Conservation (phyloP, 2,329 filamentous ascomycete species). For the Alternaria sp. region DNA sequence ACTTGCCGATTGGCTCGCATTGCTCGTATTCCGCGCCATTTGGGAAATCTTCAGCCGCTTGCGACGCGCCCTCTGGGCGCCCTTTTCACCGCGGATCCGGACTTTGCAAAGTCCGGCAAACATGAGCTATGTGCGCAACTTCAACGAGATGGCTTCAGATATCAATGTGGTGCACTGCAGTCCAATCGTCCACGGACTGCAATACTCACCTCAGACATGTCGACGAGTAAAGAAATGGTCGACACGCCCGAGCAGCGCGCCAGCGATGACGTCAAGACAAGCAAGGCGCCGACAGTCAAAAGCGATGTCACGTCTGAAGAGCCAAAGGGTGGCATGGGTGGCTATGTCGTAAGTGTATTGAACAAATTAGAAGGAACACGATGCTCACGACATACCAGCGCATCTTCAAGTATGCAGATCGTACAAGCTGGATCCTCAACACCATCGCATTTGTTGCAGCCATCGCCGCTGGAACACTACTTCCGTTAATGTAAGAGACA, state of each 20-base stretch:
- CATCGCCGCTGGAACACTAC: conserved; percentile 52
- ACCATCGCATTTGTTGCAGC: conserved; percentile 44
- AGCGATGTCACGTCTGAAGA: conserved; percentile 15
- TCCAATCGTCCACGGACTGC: background rate
- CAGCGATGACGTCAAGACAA: conserved; percentile 9
- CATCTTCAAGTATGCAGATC: conserved; percentile 45
- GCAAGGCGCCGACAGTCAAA: background rate
- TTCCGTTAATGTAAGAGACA: conserved; percentile 53
- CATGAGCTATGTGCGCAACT: background rate
- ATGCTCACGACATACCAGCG: conserved; percentile 24
- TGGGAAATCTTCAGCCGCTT: background rate
- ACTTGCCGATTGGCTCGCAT: conserved; percentile 1
- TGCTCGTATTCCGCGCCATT: background rate
- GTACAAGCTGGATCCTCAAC: conserved; percentile 40
- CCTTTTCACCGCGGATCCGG: background rate
- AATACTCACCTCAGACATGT: conserved; percentile 9
- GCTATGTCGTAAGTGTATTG: conserved; percentile 30
- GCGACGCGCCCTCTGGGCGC: background rate
- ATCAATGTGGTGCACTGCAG: background rate
- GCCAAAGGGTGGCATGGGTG: conserved; percentile 23
- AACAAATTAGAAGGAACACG: background rate
- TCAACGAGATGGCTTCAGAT: background rate
- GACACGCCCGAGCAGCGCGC: conserved; percentile 2
- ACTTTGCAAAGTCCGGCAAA: background rate
- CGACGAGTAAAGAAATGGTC: conserved; percentile 9